phyloP scores from a whole-genome alignment of 2,329 filamentous ascomycete genomes.

The Apiospora phragmitis region DNA sequence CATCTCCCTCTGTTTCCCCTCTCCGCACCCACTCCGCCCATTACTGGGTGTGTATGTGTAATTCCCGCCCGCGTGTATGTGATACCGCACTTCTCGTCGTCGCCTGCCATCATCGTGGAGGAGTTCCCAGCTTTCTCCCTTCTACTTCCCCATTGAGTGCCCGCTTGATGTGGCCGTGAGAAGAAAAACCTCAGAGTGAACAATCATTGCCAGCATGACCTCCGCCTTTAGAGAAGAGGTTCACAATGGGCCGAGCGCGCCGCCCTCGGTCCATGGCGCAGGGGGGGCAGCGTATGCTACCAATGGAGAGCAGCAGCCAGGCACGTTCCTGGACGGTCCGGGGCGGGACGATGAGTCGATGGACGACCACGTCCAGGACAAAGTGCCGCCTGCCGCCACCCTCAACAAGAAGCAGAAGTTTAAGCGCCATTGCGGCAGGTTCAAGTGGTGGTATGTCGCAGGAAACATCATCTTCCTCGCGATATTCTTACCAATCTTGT shows the following conservation, averaged over 20 bases:
- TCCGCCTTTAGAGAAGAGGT: background rate
- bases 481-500: conserved; percentile 48
- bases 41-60: background rate
- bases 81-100: background rate
- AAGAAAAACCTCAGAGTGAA: background rate
- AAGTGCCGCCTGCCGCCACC: conserved; percentile 20
- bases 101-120: background rate
- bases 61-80: background rate
- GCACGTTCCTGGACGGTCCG: background rate
- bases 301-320: background rate
- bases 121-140: background rate
- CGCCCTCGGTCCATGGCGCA: background rate
- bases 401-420: conserved; percentile 38
- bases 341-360: conserved; percentile 22
- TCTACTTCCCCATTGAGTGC: background rate
- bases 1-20: background rate
- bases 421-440: conserved; percentile 42
- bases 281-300: background rate
- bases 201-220: background rate
- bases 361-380: conserved; percentile 30
- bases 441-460: conserved; percentile 46
- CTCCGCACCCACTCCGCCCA: background rate
- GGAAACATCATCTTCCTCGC: conserved; percentile 41
- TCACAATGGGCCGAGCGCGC: background rate
- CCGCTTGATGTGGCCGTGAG: background rate